phyloP scores from a whole-genome alignment of 768 basidiomycete species.

The Imleria badia region DNA sequence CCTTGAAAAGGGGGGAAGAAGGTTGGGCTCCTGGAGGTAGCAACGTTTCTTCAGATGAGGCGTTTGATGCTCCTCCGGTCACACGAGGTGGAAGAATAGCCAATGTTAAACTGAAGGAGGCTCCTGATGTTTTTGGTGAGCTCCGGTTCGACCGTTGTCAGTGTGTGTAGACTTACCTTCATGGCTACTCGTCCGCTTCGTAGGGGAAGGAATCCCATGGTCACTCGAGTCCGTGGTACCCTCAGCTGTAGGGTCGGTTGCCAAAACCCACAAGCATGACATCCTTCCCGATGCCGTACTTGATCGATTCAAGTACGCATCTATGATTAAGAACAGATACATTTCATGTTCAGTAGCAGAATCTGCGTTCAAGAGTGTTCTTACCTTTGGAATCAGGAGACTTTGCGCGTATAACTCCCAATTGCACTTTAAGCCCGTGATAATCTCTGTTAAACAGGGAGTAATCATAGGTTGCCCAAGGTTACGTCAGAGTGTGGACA shows the following conservation, averaged over 20 bases:
- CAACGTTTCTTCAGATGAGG: neutral
- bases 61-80: neutral
- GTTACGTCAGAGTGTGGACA: neutral
- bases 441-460: constrained; percentile 56
- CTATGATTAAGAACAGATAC: neutral
- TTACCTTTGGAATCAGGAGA: constrained; percentile 5
- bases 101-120: constrained; percentile 2
- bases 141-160: neutral
- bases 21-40: neutral
- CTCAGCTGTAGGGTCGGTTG: neutral
- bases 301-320: neutral
- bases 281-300: neutral
- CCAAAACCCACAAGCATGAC: neutral
- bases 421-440: constrained; percentile 65
- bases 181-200: neutral
- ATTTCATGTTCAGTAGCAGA: neutral
- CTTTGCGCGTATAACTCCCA: constrained; percentile 49
- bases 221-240: neutral
- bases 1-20: neutral
- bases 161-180: constrained; percentile 9
- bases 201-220: neutral
- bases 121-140: constrained; percentile 1
- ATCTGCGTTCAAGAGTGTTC: neutral
- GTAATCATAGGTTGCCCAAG: neutral
- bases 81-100: neutral